A percentile compares a stretch with the other conserved stretches of the same genome.
phyloP scores from a whole-genome alignment of 2,329 filamentous ascomycete genomes.

The Verticillium klebahnii region DNA sequence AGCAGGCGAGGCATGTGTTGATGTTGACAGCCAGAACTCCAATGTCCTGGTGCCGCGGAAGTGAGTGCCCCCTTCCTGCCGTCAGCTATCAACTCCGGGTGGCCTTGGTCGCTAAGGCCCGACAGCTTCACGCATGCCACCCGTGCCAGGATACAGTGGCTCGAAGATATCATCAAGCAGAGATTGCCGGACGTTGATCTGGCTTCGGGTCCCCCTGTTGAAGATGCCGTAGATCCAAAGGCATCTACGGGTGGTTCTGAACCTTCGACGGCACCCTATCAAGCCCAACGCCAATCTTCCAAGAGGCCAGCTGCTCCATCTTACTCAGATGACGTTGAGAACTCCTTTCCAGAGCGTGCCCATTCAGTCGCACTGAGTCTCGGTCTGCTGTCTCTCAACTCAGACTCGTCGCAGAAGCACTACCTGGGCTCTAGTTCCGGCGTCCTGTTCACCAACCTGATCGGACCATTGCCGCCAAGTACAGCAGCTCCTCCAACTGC shows the following conservation, averaged over 20 bases:
- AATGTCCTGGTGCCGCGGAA: conserved; percentile 27
- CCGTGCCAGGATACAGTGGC: conserved; percentile 25
- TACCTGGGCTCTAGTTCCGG: conserved; percentile 33
- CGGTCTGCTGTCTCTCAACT: conserved; percentile 30
- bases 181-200: conserved; percentile 24
- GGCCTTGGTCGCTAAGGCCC: not conserved
- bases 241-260: conserved; percentile 2
- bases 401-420: conserved; percentile 29
- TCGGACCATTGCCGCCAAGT: conserved; percentile 15
- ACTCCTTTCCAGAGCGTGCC: conserved; percentile 42
- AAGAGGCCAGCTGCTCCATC: conserved; percentile 38
- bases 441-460: conserved; percentile 24
- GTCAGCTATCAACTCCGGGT: not conserved
- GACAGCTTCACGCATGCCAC: conserved; percentile 18
- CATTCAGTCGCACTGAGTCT: conserved; percentile 27
- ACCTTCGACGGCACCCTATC: not conserved
- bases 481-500: conserved; percentile 1
- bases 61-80: conserved; percentile 12
- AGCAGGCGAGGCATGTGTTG: conserved; percentile 26
- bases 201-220: conserved; percentile 19
- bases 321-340: conserved; percentile 41
- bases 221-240: conserved; percentile 14
- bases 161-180: conserved; percentile 23
- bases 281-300: not conserved
- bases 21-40: conserved; percentile 31